A percentile compares a stretch with the other conserved stretches of the same genome.
Conservation (phyloP, 495 filamentous ascomycete species). For the Penicillium bialowiezense region DNA sequence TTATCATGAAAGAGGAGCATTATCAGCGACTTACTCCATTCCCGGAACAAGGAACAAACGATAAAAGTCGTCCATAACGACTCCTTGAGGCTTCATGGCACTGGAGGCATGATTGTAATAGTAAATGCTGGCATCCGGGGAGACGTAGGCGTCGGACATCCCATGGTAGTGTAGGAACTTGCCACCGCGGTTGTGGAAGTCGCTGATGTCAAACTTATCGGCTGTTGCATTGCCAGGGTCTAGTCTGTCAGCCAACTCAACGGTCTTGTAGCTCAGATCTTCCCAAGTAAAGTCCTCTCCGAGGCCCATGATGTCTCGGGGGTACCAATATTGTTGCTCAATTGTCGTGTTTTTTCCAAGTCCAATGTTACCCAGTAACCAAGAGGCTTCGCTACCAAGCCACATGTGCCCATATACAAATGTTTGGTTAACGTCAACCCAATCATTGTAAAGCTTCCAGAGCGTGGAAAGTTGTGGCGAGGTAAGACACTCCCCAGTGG, state of each 20-base stretch:
- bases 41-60: conserved; percentile 46
- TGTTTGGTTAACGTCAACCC: conserved; percentile 25
- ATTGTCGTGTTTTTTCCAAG: neutral
- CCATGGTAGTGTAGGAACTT: conserved; percentile 59
- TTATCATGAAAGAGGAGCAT: neutral
- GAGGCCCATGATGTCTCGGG: conserved; percentile 14
- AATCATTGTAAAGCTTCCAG: conserved; percentile 45
- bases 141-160: conserved; percentile 35
- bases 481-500: conserved; percentile 42
- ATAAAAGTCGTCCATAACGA: conserved; percentile 18
- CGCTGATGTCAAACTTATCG: conserved; percentile 43
- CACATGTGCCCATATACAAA: conserved; percentile 16
- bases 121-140: conserved; percentile 10
- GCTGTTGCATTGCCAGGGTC: conserved; percentile 41
- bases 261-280: conserved; percentile 6
- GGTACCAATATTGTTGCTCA: conserved; percentile 1
- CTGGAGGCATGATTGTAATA: conserved; percentile 13
- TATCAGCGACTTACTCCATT: conserved; percentile 26
- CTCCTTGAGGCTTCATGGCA: conserved; percentile 11
- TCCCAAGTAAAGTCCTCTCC: conserved; percentile 1
- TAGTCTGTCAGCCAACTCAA: conserved; percentile 28
- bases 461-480: conserved; percentile 47
- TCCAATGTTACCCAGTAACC: neutral
- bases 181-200: conserved; percentile 46
- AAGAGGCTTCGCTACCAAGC: conserved; percentile 3